Evolutionary conservation across 108 stramenopile species (phyloP).

Genomic region (Conticribra guillardii): DNA sequence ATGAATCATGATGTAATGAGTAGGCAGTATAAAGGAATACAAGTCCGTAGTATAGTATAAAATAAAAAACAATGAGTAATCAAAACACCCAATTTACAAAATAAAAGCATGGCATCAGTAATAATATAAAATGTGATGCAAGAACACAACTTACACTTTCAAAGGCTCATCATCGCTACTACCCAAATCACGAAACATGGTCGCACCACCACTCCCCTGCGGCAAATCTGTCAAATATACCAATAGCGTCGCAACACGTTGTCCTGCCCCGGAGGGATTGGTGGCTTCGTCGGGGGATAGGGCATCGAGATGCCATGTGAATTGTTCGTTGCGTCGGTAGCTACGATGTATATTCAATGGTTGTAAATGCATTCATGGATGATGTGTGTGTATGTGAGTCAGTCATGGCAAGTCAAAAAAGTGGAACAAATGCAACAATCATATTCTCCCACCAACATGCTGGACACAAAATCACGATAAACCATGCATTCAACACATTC

Average conservation of each 20-base stretch:
- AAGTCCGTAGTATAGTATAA: neutral
- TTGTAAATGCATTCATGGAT: neutral
- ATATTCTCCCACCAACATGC: too few relatives aligned
- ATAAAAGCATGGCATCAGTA: too few relatives aligned
- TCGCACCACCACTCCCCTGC: conserved; percentile 68
- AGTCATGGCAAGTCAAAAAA: too few relatives aligned
- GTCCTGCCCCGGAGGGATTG: conserved; percentile 54
- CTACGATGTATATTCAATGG: conserved; percentile 18
- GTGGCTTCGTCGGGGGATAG: conserved; percentile 57
- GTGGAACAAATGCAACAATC: too few relatives aligned
- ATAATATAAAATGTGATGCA: too few relatives aligned
- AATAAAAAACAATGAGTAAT: neutral
- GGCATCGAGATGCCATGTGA: conserved; percentile 88
- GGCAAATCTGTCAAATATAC: conserved; percentile 76
- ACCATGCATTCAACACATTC: neutral
- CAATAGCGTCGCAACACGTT: conserved; percentile 77
- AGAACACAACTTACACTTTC: conserved; percentile 48
- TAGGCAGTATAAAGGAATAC: neutral
- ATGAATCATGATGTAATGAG: neutral
- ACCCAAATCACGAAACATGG: conserved; percentile 81
- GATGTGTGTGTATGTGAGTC: too few relatives aligned
- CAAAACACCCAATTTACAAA: neutral
- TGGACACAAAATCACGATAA: too few relatives aligned
- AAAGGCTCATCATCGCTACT: conserved; percentile 40
- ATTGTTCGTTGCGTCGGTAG: conserved; percentile 75